phyloP scores from a whole-genome alignment of 306 rosid species.

The Crotalaria pallida region DNA sequence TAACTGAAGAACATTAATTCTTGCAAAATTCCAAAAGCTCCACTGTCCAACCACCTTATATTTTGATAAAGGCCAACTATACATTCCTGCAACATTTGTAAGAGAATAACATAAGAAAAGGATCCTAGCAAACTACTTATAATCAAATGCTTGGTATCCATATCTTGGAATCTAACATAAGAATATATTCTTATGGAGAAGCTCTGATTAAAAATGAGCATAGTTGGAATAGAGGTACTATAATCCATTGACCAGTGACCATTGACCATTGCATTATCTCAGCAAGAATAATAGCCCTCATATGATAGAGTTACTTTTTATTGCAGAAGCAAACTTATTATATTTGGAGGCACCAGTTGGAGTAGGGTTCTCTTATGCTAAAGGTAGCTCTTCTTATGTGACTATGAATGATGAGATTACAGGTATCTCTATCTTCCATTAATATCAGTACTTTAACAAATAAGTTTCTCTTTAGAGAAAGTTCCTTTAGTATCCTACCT shows the following conservation, averaged over 20 bases:
- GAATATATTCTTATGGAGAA: too few relatives aligned
- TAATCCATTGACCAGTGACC: too few relatives aligned
- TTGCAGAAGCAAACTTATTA: constrained; percentile 58
- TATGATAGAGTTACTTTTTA: constrained; percentile 6
- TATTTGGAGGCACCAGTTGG: constrained; percentile 69
- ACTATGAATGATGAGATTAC: constrained; percentile 45
- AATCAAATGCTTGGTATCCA: too few relatives aligned
- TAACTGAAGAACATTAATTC: too few relatives aligned
- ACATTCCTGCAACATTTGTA: too few relatives aligned
- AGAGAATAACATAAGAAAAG: too few relatives aligned
- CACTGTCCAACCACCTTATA: too few relatives aligned
- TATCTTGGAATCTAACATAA: too few relatives aligned
- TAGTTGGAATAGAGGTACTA: constrained; percentile 74
- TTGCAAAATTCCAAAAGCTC: too few relatives aligned
- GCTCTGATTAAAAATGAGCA: constrained; percentile 49
- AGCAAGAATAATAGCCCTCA: neutral
- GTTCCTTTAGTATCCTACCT: constrained; percentile 21
- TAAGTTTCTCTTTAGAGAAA: constrained; percentile 16
- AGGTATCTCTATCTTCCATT: constrained; percentile 36
- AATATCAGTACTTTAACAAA: constrained; percentile 9
- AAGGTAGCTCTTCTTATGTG: constrained; percentile 30
- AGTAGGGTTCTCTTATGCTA: constrained; percentile 64
- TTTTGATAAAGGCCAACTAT: too few relatives aligned
- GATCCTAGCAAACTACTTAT: too few relatives aligned
- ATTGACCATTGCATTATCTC: neutral